Evolutionary conservation across 495 filamentous ascomycete genomes (phyloP).

Genomic region (Neurospora sp.): DNA sequence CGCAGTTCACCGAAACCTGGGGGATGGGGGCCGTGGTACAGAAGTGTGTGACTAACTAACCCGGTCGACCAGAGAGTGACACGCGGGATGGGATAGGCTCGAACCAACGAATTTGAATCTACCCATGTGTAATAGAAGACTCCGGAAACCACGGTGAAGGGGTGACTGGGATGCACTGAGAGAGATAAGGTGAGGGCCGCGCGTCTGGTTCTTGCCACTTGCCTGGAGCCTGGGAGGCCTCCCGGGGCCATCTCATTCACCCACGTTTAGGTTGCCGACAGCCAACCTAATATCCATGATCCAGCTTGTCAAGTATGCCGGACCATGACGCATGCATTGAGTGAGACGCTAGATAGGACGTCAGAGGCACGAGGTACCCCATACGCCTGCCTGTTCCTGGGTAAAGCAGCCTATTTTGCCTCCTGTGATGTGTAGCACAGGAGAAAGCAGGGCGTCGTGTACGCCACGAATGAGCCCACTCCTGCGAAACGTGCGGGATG

Average conservation of each 20-base stretch:
- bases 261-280: not conserved
- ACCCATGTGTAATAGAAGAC: not conserved
- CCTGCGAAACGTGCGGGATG: not conserved
- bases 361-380: not conserved
- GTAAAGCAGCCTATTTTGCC: not conserved
- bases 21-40: not conserved
- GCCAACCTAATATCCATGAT: not conserved
- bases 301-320: not conserved
- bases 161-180: not conserved
- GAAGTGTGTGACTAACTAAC: not conserved
- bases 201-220: not conserved
- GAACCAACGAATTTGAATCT: not conserved
- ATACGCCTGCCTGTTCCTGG: not conserved
- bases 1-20: not conserved
- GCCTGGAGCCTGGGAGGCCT: not conserved
- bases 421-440: not conserved
- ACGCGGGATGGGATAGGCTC: not conserved
- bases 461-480: not conserved
- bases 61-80: not conserved
- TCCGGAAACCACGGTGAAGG: not conserved
- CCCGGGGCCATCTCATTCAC: not conserved
- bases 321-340: not conserved
- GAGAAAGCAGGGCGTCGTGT: not conserved
- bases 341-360: not conserved
- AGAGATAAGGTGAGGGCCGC: not conserved